Conservation (phyloP, 345 rosid species). For the Erodium maritimum region DNA sequence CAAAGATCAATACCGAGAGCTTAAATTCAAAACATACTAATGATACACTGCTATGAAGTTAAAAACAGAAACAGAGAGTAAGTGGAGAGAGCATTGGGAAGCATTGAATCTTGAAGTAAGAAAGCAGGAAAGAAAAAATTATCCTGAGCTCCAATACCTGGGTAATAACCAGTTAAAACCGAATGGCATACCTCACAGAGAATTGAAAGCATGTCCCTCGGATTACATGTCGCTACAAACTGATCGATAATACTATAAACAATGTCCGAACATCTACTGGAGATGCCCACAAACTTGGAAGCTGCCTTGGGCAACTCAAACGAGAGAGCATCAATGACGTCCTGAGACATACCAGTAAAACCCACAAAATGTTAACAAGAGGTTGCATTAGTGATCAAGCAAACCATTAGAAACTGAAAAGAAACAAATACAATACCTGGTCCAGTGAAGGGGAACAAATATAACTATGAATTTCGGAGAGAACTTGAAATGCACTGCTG, state of each 20-base stretch:
- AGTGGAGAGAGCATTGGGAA: background rate
- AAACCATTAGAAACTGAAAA: background rate
- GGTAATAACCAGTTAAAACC: background rate
- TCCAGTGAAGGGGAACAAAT: conserved; percentile 36
- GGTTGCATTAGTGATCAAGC: no score
- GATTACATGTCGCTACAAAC: conserved; percentile 45
- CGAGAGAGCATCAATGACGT: conserved; percentile 49
- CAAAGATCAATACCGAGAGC: background rate
- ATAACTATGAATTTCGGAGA: conserved; percentile 23
- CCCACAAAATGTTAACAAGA: conserved; percentile 1
- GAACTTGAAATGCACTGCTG: conserved; percentile 28
- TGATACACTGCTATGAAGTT: no score
- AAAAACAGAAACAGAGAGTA: no score
- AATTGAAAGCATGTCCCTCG: conserved; percentile 77
- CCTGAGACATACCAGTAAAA: conserved; percentile 27
- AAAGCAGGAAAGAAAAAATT: background rate
- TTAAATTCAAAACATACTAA: no score
- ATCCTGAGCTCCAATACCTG: background rate
- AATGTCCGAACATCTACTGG: conserved; percentile 35
- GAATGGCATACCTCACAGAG: conserved; percentile 56
- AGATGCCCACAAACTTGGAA: conserved; percentile 45
- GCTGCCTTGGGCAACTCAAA: conserved; percentile 63
- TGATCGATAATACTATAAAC: conserved; percentile 35
- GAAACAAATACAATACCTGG: conserved; percentile 30
- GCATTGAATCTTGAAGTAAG: background rate